A percentile compares a stretch with the other conserved stretches of the same genome.
Evolutionary conservation across 2,329 filamentous ascomycete species (phyloP).

Genomic region (Cladosporium velox): DNA sequence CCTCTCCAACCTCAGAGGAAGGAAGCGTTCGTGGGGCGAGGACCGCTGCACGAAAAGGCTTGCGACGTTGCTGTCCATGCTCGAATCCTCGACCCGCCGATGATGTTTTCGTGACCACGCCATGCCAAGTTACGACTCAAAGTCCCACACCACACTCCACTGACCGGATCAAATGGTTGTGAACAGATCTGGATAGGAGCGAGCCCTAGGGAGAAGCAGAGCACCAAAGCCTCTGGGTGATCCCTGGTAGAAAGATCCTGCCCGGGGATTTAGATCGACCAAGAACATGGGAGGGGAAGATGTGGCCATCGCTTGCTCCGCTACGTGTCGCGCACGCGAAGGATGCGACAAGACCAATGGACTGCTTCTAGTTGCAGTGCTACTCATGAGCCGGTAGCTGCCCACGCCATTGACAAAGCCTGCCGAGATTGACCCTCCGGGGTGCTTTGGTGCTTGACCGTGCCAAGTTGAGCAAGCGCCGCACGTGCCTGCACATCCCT

Average conservation of each 20-base stretch:
- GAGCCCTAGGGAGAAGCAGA: neutral
- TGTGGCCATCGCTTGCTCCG: neutral
- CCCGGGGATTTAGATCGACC: neutral
- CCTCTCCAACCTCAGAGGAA: neutral
- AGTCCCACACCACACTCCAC: neutral
- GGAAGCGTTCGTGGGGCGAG: neutral
- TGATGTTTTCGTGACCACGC: neutral
- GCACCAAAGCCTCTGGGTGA: neutral
- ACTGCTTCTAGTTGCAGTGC: neutral
- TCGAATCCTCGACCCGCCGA: neutral
- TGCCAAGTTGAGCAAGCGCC: neutral
- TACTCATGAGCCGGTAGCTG: neutral
- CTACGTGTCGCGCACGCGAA: slow-evolving; percentile 6
- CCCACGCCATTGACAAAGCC: neutral
- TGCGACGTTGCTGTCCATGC: neutral
- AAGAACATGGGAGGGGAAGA: neutral
- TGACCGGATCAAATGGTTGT: neutral
- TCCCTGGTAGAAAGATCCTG: neutral
- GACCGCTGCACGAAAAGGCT: neutral
- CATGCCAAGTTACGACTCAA: neutral
- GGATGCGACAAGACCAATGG: slow-evolving; percentile 4
- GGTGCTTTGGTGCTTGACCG: neutral
- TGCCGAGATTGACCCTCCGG: slow-evolving; percentile 4
- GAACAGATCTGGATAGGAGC: neutral
- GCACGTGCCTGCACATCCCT: neutral